A percentile compares a stretch with the other conserved stretches of the same genome.
phyloP scores from a whole-genome alignment of 139 green algal genomes.

The Spirogloea muscicola region DNA sequence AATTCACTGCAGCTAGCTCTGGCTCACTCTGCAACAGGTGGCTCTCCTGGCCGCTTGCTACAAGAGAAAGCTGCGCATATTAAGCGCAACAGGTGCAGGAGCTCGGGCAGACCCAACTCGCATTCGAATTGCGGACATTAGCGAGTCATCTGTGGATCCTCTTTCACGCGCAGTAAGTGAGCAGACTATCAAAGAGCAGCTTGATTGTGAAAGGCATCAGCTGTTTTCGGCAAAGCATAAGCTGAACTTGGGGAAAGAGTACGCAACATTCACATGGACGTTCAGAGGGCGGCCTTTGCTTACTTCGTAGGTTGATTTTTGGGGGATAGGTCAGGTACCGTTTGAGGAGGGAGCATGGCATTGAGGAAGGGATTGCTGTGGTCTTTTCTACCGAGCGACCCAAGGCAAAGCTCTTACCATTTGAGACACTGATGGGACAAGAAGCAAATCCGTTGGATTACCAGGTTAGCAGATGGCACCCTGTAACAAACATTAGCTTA shows the following conservation, averaged over 20 bases:
- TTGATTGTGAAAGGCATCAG: too few species aligned
- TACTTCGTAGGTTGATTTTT: too few species aligned
- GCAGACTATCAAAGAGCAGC: too few species aligned
- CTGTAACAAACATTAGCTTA: too few species aligned
- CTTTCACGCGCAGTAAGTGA: conserved; percentile 76
- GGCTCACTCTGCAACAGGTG: conserved; percentile 11
- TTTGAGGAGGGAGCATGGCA: conserved; percentile 56
- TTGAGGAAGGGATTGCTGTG: conserved; percentile 66
- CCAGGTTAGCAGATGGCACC: too few species aligned
- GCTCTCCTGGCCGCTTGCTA: conserved; percentile 79
- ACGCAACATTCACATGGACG: too few species aligned
- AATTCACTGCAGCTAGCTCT: too few species aligned
- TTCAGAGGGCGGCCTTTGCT: too few species aligned
- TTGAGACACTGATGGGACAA: conserved; percentile 4
- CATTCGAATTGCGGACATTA: conserved; percentile 80
- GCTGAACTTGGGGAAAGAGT: too few species aligned
- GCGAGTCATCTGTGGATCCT: conserved; percentile 73
- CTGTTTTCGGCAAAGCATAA: too few species aligned
- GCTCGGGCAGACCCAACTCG: conserved; percentile 90
- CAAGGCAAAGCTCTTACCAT: conserved; percentile 56
- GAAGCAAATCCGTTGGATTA: conserved; percentile 23
- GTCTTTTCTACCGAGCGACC: conserved; percentile 86
- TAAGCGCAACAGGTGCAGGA: conserved; percentile 77
- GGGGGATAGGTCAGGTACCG: conserved; percentile 37
- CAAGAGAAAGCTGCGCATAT: conserved; percentile 65